Evolutionary conservation across 2,329 filamentous ascomycete genomes (phyloP), one percentile per base, ranked within the genome.

Genomic region (Cryphonectria japonica): DNA sequence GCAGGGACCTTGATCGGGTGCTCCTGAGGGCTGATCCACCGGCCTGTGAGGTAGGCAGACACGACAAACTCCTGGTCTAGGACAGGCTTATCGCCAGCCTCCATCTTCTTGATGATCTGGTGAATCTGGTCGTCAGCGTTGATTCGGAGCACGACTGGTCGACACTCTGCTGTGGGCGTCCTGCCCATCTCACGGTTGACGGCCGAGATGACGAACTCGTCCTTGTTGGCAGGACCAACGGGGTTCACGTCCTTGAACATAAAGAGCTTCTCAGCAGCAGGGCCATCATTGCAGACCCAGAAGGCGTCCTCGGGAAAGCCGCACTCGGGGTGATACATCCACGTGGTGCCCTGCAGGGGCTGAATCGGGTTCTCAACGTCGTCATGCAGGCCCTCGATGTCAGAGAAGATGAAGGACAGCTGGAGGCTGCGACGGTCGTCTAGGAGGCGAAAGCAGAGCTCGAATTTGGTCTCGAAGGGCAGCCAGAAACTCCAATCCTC

Each of bases 211-310:
- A 80, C 75, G 34, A 77, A 80, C 7, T 71, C 66, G 69, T 81
- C 80, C 6, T 76, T 41, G 6, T 74, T 57, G 3, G 76, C 68
- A 6, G 41, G n/a, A 2, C 73, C 72, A 2, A 74, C 74, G 16
- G 68, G 75, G 3, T 72, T 70, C 7, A 75, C 71, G n/a, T 78
- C 79, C 62, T 79, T 80, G 76, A 79, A 82, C 43, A 77, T 73
- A 46, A 75, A 80, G 1, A 77, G 63, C 1, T 71, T 73, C 37
- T 32, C 41, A 50, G 54, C 46, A 5, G 46, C 22, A 19, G 46
- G 0, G 32, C 8, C 8, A 5, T 57, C 34, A 0, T 68, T 9
- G 14, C n/a, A 26, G 19, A 75, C 71, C 60, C 78, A 76, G 0
- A 81, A 74, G 26, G 75, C 77, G 9, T 76, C 60, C 67, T 79